Evolutionary conservation across 2,329 filamentous ascomycete genomes (phyloP), one percentile per base, ranked within the genome.

Genomic region (Cryphonectria nitschkei): DNA sequence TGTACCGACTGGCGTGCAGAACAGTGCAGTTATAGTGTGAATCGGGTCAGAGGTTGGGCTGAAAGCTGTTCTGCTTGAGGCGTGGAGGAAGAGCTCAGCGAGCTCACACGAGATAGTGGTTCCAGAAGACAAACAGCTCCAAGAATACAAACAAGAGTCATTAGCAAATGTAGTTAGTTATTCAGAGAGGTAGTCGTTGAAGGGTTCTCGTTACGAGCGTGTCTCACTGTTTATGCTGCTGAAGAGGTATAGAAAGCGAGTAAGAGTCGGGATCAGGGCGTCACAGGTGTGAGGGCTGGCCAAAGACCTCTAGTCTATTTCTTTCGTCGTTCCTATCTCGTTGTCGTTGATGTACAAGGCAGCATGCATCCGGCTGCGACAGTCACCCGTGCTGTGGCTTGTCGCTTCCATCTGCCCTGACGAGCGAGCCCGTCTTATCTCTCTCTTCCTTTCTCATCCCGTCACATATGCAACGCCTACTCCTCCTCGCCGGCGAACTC

Each of bases 401-500:
- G 29, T 34, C 54, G 32, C 54, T 29, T 58, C 54, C 54, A 29
- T 56, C 54, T 32, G 54, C 29, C 29, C 29, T 6, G 5, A 32
- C 26, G 26, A 58, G 54, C 29, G 54, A 16, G 54, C 26, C 29
- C 54, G 26, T 58, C 26, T 58, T 32, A 19, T 58, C 14, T 34
- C 14, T 19, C 32, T 41, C 19, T 7, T 37, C 19, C 3, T 22
- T 37, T 13, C 50, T 11, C 56, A 64, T 68, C 43, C 29, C 13
- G n/a, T 32, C 58, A 68, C 32, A 6, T 37, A 29, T 5, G 26
- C 54, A 60, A 41, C 14, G 60, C 43, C 81, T 84, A 85, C 78
- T 84, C 83, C 76, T 82, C 80, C 71, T 76, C 74, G 56, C 81
- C 83, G 67, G 46, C 82, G 74, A 83, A 83, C 83, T 87, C 85